Evolutionary conservation across 2,329 filamentous ascomycete species (phyloP), one percentile per base, ranked within the genome.

Genomic region (Elsinoe batatas): DNA sequence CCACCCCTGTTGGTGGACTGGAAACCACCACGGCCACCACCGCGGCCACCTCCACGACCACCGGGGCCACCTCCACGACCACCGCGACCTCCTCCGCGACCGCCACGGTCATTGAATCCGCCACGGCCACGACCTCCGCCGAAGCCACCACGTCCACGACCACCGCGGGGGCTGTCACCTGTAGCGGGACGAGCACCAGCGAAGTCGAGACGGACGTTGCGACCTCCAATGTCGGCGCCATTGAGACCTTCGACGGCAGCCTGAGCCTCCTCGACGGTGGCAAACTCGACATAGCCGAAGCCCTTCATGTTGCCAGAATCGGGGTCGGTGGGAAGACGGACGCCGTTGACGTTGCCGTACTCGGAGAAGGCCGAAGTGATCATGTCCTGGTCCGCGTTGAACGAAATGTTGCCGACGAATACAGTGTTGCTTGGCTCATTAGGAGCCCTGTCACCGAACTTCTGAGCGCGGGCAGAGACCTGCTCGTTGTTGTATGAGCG

Each of bases 391-490:
- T 85, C 83, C 65, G 84, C 83, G 61, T 88, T 83, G 74, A 94
- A 96, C 51, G 87, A 84, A 62, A 96, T 76, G 79, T 96, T 96
- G 65, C 90, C 91, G 62, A 95, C 83, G 73, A 93, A 96, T 58
- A 96, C 80, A 40, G 91, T 96, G 63, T 91, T 86, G 69, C 83
- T 87, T 69, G 88, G 85, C 60, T 87, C 81, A 76, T 85, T 91
- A 67, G 84, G 76, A 64, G 81, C 57, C 33, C 51, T 78, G 71
- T 96, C 91, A 61, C 91, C 91, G 69, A 84, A 91, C 67, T 81
- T 79, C 64, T 77, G 74, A 61, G 83, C 81, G 60, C 85, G 82
- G 59, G 76, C 74, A 60, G 75, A 72, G 65, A 73, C 75, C 57
- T 75, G 73, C 40, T 74, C 72, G 62, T 76, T 75, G 64, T 80